Conservation (phyloP, 1,284 basidiomycete genomes). For the Ceraceosorus bombacis region DNA sequence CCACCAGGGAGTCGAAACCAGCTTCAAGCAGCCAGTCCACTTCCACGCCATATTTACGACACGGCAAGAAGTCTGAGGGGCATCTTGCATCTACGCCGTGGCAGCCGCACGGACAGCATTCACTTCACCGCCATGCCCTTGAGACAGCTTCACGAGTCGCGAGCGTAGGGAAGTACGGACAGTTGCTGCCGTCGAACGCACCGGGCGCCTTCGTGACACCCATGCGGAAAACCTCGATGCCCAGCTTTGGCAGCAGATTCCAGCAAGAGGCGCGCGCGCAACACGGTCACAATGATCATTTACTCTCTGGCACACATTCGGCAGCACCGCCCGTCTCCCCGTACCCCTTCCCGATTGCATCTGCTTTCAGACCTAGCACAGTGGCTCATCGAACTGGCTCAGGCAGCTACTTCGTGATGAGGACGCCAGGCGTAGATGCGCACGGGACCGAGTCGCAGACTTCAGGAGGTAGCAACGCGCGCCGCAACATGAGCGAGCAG, state of each 20-base stretch:
- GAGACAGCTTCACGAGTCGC: constrained; percentile 11
- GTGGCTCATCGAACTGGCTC: too few species aligned
- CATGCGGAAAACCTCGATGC: constrained; percentile 31
- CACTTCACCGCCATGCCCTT: constrained; percentile 19
- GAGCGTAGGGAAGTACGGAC: background rate
- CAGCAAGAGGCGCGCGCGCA: constrained; percentile 1
- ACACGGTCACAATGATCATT: background rate
- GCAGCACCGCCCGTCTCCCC: constrained; percentile 22
- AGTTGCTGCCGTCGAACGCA: background rate
- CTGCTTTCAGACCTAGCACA: constrained; percentile 5
- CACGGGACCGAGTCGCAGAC: constrained; percentile 41
- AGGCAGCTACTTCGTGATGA: too few species aligned
- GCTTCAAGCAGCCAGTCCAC: too few species aligned
- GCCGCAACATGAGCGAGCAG: constrained; percentile 42
- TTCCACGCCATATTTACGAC: too few species aligned
- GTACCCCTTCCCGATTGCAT: constrained; percentile 40
- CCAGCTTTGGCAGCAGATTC: constrained; percentile 14
- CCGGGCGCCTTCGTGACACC: constrained; percentile 30
- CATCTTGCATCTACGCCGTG: constrained; percentile 8
- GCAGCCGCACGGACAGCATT: constrained; percentile 4
- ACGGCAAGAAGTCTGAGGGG: too few species aligned
- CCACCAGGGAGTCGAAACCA: too few species aligned
- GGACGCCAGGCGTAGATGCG: constrained; percentile 6
- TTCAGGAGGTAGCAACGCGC: constrained; percentile 44
- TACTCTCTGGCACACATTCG: background rate